These are phyloP conservation scores for Stephanodiscus minutulus DNA, from an alignment of 108 stramenopile species.

Conservation along the genomic window DNA sequence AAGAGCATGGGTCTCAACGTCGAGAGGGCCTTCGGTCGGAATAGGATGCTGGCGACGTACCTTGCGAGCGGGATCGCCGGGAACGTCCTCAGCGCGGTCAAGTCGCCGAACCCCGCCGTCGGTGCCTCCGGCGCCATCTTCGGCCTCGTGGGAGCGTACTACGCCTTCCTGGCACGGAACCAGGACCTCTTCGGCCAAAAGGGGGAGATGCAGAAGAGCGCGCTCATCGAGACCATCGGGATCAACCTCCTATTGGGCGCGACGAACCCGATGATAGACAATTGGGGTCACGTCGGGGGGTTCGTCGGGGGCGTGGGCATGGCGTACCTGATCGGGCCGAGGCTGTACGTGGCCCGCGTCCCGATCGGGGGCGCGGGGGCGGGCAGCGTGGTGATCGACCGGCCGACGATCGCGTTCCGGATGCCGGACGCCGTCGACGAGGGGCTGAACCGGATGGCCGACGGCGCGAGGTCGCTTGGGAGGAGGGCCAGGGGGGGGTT, in stretches of 20 bases:
- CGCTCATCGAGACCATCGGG: constrained; percentile 43
- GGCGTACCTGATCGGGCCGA: constrained; percentile 77
- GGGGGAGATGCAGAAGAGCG: constrained; percentile 38
- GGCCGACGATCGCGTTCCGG: constrained; percentile 26
- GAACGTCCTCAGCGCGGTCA: constrained; percentile 61
- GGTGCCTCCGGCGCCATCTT: constrained; percentile 87
- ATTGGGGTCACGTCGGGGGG: constrained; percentile 81
- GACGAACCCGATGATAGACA: constrained; percentile 66
- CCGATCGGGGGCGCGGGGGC: constrained; percentile 42
- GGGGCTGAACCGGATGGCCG: constrained; percentile 13
- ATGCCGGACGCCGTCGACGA: constrained; percentile 31
- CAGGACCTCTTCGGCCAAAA: constrained; percentile 55
- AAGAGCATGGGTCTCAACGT: constrained; percentile 64
- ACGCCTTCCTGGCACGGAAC: constrained; percentile 70
- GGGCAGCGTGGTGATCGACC: constrained; percentile 32
- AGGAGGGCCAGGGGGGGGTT: constrained; percentile 7
- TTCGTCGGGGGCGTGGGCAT: constrained; percentile 75
- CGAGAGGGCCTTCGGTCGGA: constrained; percentile 60
- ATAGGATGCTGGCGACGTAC: constrained; percentile 68
- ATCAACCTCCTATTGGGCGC: constrained; percentile 50
- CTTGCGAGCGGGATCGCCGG: constrained; percentile 71
- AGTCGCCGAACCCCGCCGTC: constrained; percentile 77
- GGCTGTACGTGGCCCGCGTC: constrained; percentile 57
- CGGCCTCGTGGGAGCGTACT: constrained; percentile 78
- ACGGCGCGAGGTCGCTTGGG: constrained; percentile 23